Base-by-base conservation (phyloP, 2,329 filamentous ascomycete genomes). In the Phoma sp. region DNA sequence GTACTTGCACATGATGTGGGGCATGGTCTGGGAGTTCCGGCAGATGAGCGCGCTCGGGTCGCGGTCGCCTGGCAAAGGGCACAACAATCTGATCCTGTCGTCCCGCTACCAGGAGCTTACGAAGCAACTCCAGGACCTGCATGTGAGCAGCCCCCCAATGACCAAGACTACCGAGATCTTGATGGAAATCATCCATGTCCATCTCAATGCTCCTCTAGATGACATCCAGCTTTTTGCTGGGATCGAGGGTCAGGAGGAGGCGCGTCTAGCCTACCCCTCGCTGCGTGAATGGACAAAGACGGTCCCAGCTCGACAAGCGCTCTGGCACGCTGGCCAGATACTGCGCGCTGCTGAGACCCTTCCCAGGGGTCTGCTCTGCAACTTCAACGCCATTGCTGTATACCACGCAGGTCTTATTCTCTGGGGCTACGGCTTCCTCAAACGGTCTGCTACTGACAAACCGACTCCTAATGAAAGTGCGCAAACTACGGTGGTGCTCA, bases 311-410 rank as follows among this genome's bases (percentile, higher is more conserved):
- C 79, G 86, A 25, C 82, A 83, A 56, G 83, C 86, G 8, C 68
- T 89, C 0, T 90, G 84, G 82, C 86, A 88, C 60, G 88, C 88
- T 1, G 87, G 86, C 0, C 88, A 89, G 69, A 80, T 89, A 1
- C 68, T 90, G 4, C 81, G 85, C 7, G 81, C 83, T 36, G 87
- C 86, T 2, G 83, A 81, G 63, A 56, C 75, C 42, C 82, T 87
- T 42, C 80, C 84, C 0, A 69, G 75, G 1, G 79, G 80, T 0
- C 78, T 82, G 9, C 71, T 90, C 3, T 83, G 84, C 38, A 85
- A 88, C 58, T 90, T 90, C 67, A 83, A 85, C 57, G 86, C 87
- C 0, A 83, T 90, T 6, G 85, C 83, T 0, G 81, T 90, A 0
- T 89, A 90, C 66, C 88, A 90, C 66, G 87, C 86, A 4, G 81